Evolutionary conservation across 805 yeast species (phyloP), one percentile per base, ranked within the genome.

Genomic region (Sungouiozyma intestinalis): DNA sequence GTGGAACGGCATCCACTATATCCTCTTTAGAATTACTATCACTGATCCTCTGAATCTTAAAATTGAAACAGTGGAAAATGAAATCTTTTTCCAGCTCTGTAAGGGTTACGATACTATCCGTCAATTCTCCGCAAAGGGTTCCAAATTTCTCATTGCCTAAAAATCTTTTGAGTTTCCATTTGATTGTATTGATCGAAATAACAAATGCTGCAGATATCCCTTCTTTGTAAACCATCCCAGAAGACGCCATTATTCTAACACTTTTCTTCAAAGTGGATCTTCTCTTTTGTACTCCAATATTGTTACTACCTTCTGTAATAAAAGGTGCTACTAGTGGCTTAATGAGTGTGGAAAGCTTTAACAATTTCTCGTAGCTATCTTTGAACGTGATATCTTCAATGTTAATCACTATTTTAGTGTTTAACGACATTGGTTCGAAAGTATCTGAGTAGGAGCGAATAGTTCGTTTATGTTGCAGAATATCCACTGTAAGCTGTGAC

Each of bases 1-100:
- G 49, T 46, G 60, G 64, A 8, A 69, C 63, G 1, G 60, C 45
- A 2, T 50, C 48, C 1, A 70, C 33, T n/a, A 70, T 32, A 2
- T 51, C 45, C 43, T 72, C 71, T 2, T 34, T 34, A 37, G 14
- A 4, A 14, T 37, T 15, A 13, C 11, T 6, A 29, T 16, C 9
- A 18, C 7, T 8, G n/a, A 21, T 19, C 36, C 63, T 50, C 8
- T 38, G 39, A 7, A 46, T 34, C 2, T 34, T 39, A 2, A 47
- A 44, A 6, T 24, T 44, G 40, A 44, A 49, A 1, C 50, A 33
- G 35, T 47, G 55, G 5, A 48, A 42, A 27, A 41, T 53, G 16
- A 44, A 24, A 13, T 45, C 44, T 18, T 38, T 35, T 15, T 48
- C 48, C 18, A 33, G 31, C 0, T 43, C 48, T 2, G 49, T 48